These are phyloP conservation scores for Leptographium radiaticola DNA, from an alignment of 2,329 filamentous ascomycete genomes.

Conservation along the genomic window DNA sequence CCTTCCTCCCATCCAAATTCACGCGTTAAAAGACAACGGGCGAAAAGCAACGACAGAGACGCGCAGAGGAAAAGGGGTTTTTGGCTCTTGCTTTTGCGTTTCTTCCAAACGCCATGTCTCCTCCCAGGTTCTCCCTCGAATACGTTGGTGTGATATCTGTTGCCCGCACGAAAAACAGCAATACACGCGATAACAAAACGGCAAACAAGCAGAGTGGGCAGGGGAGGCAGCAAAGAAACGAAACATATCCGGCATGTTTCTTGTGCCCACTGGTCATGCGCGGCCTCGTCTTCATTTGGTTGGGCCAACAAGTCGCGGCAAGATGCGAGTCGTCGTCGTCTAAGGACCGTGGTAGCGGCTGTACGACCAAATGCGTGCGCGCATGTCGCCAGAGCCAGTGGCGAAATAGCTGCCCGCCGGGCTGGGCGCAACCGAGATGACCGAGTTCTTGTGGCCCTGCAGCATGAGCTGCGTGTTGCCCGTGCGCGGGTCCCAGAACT, in stretches of 20 bases:
- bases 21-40: not conserved
- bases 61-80: not conserved
- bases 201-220: not conserved
- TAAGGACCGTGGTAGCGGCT: conserved; percentile 23
- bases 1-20: not conserved
- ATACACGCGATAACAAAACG: not conserved
- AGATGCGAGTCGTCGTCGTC: not conserved
- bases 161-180: not conserved
- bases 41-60: not conserved
- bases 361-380: conserved; percentile 93
- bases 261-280: not conserved
- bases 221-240: not conserved
- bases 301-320: not conserved
- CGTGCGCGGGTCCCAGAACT: conserved; percentile 95
- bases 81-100: conserved; percentile 1
- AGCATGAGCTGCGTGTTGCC: conserved; percentile 95
- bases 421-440: conserved; percentile 93
- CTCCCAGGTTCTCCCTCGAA: not conserved
- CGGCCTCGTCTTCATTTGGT: not conserved
- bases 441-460: conserved; percentile 96
- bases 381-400: conserved; percentile 94
- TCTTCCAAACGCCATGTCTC: conserved; percentile 9
- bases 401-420: conserved; percentile 82
- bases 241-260: not conserved
- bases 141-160: not conserved